Conservation (phyloP, 306 rosid species). For the Quercus dentata region DNA sequence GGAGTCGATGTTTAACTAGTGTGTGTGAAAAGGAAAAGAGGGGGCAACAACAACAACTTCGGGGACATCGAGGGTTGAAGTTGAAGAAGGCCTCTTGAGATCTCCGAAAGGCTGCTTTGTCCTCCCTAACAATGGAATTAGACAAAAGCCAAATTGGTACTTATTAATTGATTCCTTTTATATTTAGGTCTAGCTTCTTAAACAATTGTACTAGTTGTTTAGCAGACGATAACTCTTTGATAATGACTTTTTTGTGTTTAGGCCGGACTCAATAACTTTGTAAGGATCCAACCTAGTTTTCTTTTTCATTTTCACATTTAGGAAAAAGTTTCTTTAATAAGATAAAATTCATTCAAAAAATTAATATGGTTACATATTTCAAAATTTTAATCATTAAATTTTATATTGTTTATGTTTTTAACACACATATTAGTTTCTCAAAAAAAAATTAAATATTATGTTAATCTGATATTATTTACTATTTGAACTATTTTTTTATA, state of each 20-base stretch:
- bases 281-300: not conserved
- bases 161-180: not conserved
- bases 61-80: conserved; percentile 44
- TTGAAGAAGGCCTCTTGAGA: conserved; percentile 51
- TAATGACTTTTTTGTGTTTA: not conserved
- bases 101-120: conserved; percentile 71
- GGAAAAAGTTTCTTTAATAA: too few relatives aligned
- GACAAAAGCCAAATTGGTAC: not conserved
- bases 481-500: not conserved
- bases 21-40: not conserved
- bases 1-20: not conserved
- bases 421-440: too few relatives aligned
- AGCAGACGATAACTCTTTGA: too few relatives aligned
- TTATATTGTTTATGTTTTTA: too few relatives aligned
- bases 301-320: not conserved
- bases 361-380: too few relatives aligned
- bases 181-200: not conserved
- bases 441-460: too few relatives aligned
- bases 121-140: not conserved
- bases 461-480: too few relatives aligned
- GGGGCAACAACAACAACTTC: not conserved
- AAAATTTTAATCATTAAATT: too few relatives aligned
- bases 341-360: too few relatives aligned
- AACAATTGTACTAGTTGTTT: not conserved
- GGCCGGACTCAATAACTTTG: not conserved